Conservation (phyloP, 805 yeast species). For the Schizosaccharomyces lindneri region DNA sequence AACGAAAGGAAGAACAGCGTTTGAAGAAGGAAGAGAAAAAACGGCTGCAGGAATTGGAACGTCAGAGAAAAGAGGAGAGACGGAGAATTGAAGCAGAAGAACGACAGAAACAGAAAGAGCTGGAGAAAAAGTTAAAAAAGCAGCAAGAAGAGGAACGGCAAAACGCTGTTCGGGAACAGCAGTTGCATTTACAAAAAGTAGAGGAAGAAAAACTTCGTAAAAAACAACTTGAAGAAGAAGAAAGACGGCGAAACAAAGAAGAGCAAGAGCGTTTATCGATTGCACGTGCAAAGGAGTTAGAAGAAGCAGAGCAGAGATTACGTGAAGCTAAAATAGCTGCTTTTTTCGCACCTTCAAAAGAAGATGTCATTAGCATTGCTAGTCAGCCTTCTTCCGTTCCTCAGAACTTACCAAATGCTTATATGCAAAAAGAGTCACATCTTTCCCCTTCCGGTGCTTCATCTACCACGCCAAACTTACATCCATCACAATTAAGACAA, state of each 20-base stretch:
- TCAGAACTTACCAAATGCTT: not conserved
- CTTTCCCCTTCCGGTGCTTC: not conserved
- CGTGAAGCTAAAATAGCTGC: not conserved
- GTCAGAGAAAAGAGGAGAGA: conserved; percentile 8
- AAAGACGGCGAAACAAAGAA: not conserved
- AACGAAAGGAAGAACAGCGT: conserved; percentile 8
- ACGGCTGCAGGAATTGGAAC: conserved; percentile 13
- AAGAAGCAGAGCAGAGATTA: not conserved
- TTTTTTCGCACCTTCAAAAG: not conserved
- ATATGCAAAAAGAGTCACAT: not conserved
- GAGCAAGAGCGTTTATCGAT: not conserved
- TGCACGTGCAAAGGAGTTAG: not conserved
- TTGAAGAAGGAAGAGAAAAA: conserved; percentile 10
- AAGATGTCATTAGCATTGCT: not conserved
- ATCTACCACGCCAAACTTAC: not conserved
- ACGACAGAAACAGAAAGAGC: conserved; percentile 6
- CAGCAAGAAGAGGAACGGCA: conserved; percentile 8
- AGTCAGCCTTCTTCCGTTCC: not conserved
- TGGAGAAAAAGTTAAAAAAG: conserved; percentile 6
- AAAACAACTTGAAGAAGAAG: not conserved
- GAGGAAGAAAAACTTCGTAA: not conserved
- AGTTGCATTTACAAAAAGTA: conserved; percentile 6
- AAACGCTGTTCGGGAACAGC: conserved; percentile 6
- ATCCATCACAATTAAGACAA: not conserved
- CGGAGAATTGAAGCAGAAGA: conserved; percentile 7